Evolutionary conservation across 1,284 basidiomycete species (phyloP), one percentile per base, ranked within the genome.

Genomic region (Malassezia vespertilionis): DNA sequence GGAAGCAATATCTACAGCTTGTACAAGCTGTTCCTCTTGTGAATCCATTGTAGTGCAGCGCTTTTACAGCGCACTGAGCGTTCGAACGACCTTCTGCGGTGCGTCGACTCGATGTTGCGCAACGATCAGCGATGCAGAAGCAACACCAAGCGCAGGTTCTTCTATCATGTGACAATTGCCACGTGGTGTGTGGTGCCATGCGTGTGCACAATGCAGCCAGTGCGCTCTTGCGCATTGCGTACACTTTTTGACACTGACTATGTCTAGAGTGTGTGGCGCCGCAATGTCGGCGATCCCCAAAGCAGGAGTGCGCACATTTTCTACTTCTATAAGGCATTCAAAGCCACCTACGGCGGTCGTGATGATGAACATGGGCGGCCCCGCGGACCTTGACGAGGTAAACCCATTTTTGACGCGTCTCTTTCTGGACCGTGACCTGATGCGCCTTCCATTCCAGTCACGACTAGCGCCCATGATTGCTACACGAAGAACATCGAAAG

Each of bases 361-460:
- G 26, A 86, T 97, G 83, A 77, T 97, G 75, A 97, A 96, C 74
- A 96, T 97, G 91, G 91, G 91, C 36, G 91, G 91, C 0, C 91
- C 91, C 9, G 80, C 84, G 32, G 93, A 87, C 1, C 49, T 69
- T 11, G 63, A 70, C 15, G 72, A 74, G 37, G 73, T 73, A 3
- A 65, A 69, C 36, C 69, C 73, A 73, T 99, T 96, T 72, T 78
- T 99, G 53, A 86, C 82, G 57, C 85, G 89, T 56, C 79, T 99
- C 37, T 99, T 99, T 72, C 80, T 82, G 68, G 93, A 97, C 73
- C 79, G 82, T 35, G 93, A 99, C 74, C 81, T 97, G 52, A 97
- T 99, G 59, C 91, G 89, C 7, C 75, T 47, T 71, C 93, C 93
- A 0, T 85, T 89, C 67, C 93, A 97, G 75, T 79, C 79, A 12